A percentile compares a stretch with the other conserved stretches of the same genome.
Evolutionary conservation across 805 yeast genomes (phyloP).

Genomic region (Candida taoyuanica): DNA sequence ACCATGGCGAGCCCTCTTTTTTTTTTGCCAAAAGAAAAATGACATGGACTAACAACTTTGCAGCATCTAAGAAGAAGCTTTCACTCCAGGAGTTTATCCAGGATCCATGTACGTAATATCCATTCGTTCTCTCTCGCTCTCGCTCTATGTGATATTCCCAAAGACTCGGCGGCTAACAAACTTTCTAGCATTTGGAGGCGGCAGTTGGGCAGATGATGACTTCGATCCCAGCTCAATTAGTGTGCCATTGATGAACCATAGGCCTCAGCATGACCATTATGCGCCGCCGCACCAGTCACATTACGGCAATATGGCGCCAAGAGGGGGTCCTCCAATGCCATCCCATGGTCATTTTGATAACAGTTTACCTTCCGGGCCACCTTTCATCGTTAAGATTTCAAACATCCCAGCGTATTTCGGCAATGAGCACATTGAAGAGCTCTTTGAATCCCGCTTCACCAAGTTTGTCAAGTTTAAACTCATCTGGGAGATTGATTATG

Average conservation of each 20-base stretch:
- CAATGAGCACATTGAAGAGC: conserved; percentile 48
- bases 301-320: background rate
- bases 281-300: background rate
- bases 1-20: no score
- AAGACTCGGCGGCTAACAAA: conserved; percentile 3
- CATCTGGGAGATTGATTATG: conserved; percentile 47
- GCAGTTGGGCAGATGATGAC: conserved; percentile 70
- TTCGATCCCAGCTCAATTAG: conserved; percentile 59
- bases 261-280: conserved; percentile 10
- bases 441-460: conserved; percentile 60
- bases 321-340: background rate
- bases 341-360: conserved; percentile 1
- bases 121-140: no score
- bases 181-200: conserved; percentile 30
- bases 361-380: conserved; percentile 35
- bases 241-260: conserved; percentile 33
- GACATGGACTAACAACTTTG: background rate
- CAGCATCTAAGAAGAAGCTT: conserved; percentile 24
- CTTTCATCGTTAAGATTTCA: conserved; percentile 59
- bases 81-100: conserved; percentile 24
- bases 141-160: no score
- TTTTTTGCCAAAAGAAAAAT: no score
- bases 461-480: conserved; percentile 55
- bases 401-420: conserved; percentile 55
- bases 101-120: conserved; percentile 19